A percentile compares a stretch with the other conserved stretches of the same genome.
phyloP scores from a whole-genome alignment of 352 stramenopile genomes.

The Pilasporangium apinafurcum region DNA sequence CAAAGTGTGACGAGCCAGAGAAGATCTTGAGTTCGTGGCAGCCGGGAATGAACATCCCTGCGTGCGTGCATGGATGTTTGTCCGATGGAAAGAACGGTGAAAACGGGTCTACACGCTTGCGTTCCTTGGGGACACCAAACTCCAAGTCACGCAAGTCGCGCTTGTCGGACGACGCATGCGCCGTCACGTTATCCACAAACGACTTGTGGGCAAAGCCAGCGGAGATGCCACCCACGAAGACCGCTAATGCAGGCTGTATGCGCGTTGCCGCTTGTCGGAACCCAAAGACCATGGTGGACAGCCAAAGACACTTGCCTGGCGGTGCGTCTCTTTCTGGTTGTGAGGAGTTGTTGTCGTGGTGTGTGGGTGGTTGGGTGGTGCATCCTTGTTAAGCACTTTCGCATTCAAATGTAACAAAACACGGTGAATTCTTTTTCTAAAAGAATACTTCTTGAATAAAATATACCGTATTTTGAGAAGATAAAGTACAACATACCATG shows the following conservation, averaged over 20 bases:
- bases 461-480: no score
- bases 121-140: constrained; percentile 80
- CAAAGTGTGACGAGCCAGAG: constrained; percentile 87
- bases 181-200: constrained; percentile 10
- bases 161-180: constrained; percentile 49
- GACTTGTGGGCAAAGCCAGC: constrained; percentile 37
- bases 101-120: constrained; percentile 86
- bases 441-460: no score
- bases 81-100: constrained; percentile 87
- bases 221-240: constrained; percentile 49
- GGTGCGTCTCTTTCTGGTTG: no score
- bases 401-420: no score
- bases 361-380: no score
- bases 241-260: constrained; percentile 32
- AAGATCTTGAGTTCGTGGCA: constrained; percentile 93
- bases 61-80: constrained; percentile 88
- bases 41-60: constrained; percentile 88
- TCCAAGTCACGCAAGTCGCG: constrained; percentile 79
- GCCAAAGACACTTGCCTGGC: no score
- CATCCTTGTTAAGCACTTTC: no score
- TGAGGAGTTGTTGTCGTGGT: no score
- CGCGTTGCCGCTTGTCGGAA: constrained; percentile 38
- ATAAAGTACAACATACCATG: no score
- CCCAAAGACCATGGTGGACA: constrained; percentile 68
- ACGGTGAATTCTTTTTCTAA: no score